phyloP scores from a whole-genome alignment of 495 filamentous ascomycete genomes.

The Podospora sp. region DNA sequence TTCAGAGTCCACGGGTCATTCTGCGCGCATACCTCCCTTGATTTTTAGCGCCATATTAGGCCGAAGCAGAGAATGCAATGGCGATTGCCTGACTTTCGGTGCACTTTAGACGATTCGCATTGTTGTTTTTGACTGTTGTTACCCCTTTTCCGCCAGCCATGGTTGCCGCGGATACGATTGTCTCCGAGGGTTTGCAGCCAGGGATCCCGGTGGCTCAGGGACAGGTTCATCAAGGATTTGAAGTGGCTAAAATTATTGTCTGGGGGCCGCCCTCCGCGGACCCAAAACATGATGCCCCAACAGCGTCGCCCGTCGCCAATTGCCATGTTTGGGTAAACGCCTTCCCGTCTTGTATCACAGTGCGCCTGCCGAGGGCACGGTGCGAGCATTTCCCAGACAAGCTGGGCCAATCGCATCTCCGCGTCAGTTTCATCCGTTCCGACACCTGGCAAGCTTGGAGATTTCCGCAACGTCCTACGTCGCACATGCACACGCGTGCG shows the following conservation, averaged over 20 bases:
- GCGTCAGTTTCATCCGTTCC: background rate
- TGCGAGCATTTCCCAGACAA: no score
- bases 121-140: background rate
- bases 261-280: background rate
- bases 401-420: background rate
- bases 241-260: no score
- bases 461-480: background rate
- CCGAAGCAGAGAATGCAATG: constrained; percentile 3
- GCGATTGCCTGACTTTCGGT: constrained; percentile 3
- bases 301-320: background rate
- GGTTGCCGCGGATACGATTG: no score
- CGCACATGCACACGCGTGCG: background rate
- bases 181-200: no score
- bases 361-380: no score
- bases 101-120: background rate
- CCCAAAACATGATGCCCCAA: background rate
- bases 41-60: background rate
- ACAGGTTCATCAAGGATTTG: no score
- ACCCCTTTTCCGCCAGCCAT: no score
- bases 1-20: background rate
- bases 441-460: background rate
- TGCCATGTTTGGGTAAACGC: background rate
- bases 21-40: background rate
- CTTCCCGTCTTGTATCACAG: background rate
- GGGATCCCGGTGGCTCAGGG: no score